Conservation (phyloP, 768 basidiomycete genomes). For the Sporobolomyces roseus region DNA sequence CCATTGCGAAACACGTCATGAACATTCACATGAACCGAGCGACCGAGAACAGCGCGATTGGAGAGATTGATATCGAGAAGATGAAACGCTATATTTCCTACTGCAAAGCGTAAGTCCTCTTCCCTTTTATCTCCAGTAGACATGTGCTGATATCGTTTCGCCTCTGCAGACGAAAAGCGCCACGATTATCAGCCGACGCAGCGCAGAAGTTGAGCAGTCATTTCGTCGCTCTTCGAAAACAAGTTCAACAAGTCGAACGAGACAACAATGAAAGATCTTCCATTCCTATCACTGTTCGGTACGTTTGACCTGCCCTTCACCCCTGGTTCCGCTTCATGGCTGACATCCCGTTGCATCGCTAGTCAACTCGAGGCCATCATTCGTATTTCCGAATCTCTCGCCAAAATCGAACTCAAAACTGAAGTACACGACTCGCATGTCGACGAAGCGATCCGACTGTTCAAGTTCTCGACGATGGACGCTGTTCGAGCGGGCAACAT, state of each 20-base stretch:
- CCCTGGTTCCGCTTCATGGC: neutral
- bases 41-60: constrained; percentile 60
- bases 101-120: constrained; percentile 71
- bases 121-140: too few relatives aligned
- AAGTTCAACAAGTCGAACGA: constrained; percentile 90
- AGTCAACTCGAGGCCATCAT: constrained; percentile 97
- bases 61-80: constrained; percentile 92
- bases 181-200: constrained; percentile 84
- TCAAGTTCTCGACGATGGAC: constrained; percentile 99
- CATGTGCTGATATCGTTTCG: neutral
- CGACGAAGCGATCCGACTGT: constrained; percentile 93
- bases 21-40: constrained; percentile 96
- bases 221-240: constrained; percentile 85
- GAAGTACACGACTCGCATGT: constrained; percentile 88
- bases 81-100: constrained; percentile 98
- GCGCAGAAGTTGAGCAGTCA: constrained; percentile 95
- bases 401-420: constrained; percentile 84
- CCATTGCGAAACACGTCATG: constrained; percentile 96
- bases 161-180: constrained; percentile 79
- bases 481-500: constrained; percentile 84
- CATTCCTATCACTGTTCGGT: constrained; percentile 97
- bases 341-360: neutral
- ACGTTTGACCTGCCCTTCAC: constrained; percentile 40
- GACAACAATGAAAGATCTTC: constrained; percentile 97
- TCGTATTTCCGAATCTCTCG: constrained; percentile 93